Evolutionary conservation across 305 asterid genomes (phyloP).

Genomic region (Solanum hybrid): DNA sequence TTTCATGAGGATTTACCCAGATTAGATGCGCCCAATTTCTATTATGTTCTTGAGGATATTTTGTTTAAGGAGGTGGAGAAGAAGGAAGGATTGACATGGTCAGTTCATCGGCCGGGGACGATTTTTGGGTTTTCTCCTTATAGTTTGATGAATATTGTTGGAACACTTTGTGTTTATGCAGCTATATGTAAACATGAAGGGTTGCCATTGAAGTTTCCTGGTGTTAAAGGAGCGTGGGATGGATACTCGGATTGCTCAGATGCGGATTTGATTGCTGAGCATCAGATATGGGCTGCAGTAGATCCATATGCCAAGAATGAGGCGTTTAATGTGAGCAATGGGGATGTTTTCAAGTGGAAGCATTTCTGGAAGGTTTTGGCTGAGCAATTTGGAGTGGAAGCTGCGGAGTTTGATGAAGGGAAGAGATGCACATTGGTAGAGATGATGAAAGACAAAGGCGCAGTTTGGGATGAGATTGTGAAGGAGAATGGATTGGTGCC

Average conservation of each 20-base stretch:
- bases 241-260: slow-evolving; percentile 41
- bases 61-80: slow-evolving; percentile 18
- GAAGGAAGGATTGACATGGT: slow-evolving; percentile 44
- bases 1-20: slow-evolving; percentile 43
- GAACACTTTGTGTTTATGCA: slow-evolving; percentile 39
- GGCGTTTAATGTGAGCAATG: slow-evolving; percentile 51
- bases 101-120: slow-evolving; percentile 46
- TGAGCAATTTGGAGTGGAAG: slow-evolving; percentile 34
- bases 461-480: slow-evolving; percentile 59
- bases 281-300: slow-evolving; percentile 56
- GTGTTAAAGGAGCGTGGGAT: slow-evolving; percentile 51
- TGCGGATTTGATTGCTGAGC: slow-evolving; percentile 58
- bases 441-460: slow-evolving; percentile 46
- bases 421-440: slow-evolving; percentile 34
- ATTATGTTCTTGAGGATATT: slow-evolving; percentile 48
- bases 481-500: slow-evolving; percentile 26
- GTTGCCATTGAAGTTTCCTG: slow-evolving; percentile 37
- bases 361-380: slow-evolving; percentile 50
- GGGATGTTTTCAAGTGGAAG: slow-evolving; percentile 63
- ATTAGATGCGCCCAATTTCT: slow-evolving; percentile 34
- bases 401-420: slow-evolving; percentile 32
- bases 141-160: slow-evolving; percentile 49
- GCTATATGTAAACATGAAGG: slow-evolving; percentile 52
- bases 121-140: slow-evolving; percentile 52
- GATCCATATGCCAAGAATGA: slow-evolving; percentile 47